A percentile compares a stretch with the other conserved stretches of the same genome.
Conservation (phyloP, 306 rosid genomes). For the Pterocarpus santalinus region DNA sequence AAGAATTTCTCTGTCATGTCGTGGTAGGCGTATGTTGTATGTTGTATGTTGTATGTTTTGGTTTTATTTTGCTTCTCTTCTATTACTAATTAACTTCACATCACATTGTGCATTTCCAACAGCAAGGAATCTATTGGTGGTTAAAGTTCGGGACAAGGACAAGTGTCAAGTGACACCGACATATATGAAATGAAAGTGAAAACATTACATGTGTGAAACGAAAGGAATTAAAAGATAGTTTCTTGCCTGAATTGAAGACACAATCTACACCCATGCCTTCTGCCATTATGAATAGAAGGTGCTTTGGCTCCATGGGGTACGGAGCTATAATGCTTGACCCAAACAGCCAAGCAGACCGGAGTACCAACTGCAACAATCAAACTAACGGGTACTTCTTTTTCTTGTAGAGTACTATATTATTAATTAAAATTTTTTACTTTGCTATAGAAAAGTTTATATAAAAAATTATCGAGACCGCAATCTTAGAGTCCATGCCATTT, state of each 20-base stretch:
- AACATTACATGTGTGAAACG: neutral
- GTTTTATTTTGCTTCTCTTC: neutral
- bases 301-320: constrained; percentile 11
- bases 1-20: too few species aligned
- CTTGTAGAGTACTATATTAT: too few species aligned
- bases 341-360: constrained; percentile 7
- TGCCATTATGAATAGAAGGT: constrained; percentile 36
- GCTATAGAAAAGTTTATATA: too few species aligned
- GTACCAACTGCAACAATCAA: neutral
- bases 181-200: neutral
- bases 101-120: neutral
- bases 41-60: neutral
- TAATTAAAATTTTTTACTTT: too few species aligned
- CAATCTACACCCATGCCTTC: constrained; percentile 6
- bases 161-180: neutral
- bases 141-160: neutral
- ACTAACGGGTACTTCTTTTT: too few species aligned
- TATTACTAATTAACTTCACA: neutral
- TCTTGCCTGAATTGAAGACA: constrained; percentile 15
- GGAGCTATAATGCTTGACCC: constrained; percentile 10
- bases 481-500: too few species aligned
- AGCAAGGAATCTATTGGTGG: neutral
- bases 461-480: too few species aligned
- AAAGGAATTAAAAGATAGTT: neutral
- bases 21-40: too few species aligned